Conservation (phyloP, 148 eudicot species). For the Euryodendron excelsum region DNA sequence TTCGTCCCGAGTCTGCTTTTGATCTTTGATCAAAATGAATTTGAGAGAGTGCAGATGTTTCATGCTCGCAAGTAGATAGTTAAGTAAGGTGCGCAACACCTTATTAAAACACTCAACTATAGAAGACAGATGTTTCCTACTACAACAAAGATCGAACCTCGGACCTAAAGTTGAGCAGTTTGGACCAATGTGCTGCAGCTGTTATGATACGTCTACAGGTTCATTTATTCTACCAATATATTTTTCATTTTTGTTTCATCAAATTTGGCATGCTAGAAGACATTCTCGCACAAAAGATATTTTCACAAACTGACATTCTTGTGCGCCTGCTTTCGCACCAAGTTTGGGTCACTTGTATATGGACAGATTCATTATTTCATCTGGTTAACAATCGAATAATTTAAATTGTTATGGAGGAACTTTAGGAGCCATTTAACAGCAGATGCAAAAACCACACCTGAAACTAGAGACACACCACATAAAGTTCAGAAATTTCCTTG, state of each 20-base stretch:
- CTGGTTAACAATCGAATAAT: background rate
- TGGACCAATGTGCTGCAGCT: background rate
- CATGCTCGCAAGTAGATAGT: too few species aligned
- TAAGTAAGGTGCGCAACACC: background rate
- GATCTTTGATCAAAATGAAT: too few species aligned
- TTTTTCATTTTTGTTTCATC: background rate
- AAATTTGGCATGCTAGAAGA: background rate
- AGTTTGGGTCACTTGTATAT: background rate
- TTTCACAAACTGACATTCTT: background rate
- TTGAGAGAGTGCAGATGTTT: too few species aligned
- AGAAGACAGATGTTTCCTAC: too few species aligned
- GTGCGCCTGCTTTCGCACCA: background rate
- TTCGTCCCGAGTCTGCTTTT: too few species aligned
- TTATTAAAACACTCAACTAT: background rate
- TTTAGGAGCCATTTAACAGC: too few species aligned
- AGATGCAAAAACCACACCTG: background rate
- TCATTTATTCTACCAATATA: background rate
- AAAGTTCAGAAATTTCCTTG: conserved; percentile 3
- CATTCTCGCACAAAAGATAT: background rate
- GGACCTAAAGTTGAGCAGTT: background rate
- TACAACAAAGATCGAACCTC: too few species aligned
- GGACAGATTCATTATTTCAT: background rate
- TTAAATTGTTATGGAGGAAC: background rate
- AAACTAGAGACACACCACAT: background rate
- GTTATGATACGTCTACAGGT: background rate